Base-by-base conservation (phyloP, 805 yeast genomes). In the Lipomyces starkeyi region DNA sequence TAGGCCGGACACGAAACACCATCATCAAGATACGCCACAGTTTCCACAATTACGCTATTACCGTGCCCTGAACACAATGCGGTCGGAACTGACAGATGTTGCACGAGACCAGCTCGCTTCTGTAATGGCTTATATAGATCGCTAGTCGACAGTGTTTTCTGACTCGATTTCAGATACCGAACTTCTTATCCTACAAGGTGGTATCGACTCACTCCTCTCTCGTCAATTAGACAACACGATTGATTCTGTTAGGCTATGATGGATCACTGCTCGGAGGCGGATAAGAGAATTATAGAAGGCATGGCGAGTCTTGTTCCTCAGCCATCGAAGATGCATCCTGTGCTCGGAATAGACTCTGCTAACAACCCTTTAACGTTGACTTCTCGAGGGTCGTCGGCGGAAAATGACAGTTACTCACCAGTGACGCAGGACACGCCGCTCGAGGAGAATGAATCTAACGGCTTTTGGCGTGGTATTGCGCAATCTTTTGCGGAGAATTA, bases 11-110 rank as follows among this genome's bases (percentile, higher is more conserved):
- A 14, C 8, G 9, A 43, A 7, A 5, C 13, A 3, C 49, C 14
- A 17, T n/a, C 49, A 43, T 43, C 49, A 37, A 37, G 49, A 17
- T 43, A 43, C 49, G 49, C 49, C 49, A 43, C 49, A 43, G 49
- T 17, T 43, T 43, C 22, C 49, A 43, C 49, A 13, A 43, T 6
- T 17, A 11, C 47, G 20, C n/a, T 43, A 14, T 3, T 14, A 6
- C 14, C 40, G 40, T 35, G 40, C 11, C 13, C 3, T 35, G 40
- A 35, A 35, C 40, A 37, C 40, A 37, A 37, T 43, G 22, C 11
- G 20, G 49, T n/a, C 49, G 20, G 49, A 43, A 43, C 22, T 43
- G 8, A n/a, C 22, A 17, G 40, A 35, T 35, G 49, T 43, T 17
- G 20, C 49, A 43, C 49, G 49, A 43, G 49, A 43, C 49, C 49